phyloP scores from a whole-genome alignment of 768 basidiomycete genomes.

The Tremella fuciformis region DNA sequence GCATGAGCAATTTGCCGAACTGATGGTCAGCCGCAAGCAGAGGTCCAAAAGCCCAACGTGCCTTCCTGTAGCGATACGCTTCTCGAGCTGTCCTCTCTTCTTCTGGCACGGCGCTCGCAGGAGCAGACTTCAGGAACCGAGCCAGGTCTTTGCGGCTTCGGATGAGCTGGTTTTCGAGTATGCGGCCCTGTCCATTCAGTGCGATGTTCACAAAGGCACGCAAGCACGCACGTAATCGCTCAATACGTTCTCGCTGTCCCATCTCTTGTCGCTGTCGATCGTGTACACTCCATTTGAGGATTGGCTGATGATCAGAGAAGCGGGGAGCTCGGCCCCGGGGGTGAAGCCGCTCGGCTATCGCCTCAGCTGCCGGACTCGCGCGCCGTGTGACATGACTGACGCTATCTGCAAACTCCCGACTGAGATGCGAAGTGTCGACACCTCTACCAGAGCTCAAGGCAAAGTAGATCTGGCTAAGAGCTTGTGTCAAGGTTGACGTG shows the following conservation, averaged over 20 bases:
- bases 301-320: slow-evolving; percentile 65
- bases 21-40: slow-evolving; percentile 5
- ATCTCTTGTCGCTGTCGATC: slow-evolving; percentile 53
- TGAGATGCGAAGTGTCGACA: slow-evolving; percentile 64
- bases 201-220: neutral
- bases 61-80: slow-evolving; percentile 83
- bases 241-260: slow-evolving; percentile 50
- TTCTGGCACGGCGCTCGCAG: slow-evolving; percentile 45
- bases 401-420: slow-evolving; percentile 61
- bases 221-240: slow-evolving; percentile 44
- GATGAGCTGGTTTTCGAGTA: slow-evolving; percentile 86
- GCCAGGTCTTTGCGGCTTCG: slow-evolving; percentile 64
- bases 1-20: slow-evolving; percentile 69
- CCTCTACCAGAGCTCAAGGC: slow-evolving; percentile 68
- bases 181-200: slow-evolving; percentile 63
- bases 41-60: slow-evolving; percentile 44
- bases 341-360: slow-evolving; percentile 65
- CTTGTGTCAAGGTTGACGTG: slow-evolving; percentile 81
- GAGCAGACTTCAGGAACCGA: slow-evolving; percentile 52
- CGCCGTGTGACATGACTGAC: slow-evolving; percentile 53
- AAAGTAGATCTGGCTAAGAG: slow-evolving; percentile 84
- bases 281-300: slow-evolving; percentile 49
- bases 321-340: slow-evolving; percentile 72
- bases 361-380: slow-evolving; percentile 14
- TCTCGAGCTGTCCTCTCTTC: slow-evolving; percentile 56